Evolutionary conservation across 257 asterid species (phyloP).

Genomic region (Solanum neorickii): DNA sequence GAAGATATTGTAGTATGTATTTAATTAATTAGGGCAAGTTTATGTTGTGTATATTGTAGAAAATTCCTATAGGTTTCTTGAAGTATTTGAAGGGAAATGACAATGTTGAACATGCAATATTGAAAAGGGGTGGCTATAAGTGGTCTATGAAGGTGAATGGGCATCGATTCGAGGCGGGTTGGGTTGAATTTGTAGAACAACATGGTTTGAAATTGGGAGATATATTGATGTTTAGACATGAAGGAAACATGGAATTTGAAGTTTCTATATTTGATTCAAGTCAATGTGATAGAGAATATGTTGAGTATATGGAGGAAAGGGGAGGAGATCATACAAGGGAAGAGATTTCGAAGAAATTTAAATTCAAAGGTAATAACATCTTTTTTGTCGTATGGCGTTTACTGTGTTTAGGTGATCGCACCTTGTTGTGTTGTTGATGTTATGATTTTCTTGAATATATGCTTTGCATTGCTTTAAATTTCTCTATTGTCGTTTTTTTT

Average conservation of each 20-base stretch:
- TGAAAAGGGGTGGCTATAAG: background rate
- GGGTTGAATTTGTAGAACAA: background rate
- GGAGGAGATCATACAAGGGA: background rate
- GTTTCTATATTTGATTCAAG: background rate
- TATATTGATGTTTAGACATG: background rate
- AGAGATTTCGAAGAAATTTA: background rate
- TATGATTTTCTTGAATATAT: background rate
- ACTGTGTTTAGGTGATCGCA: background rate
- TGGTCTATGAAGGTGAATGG: background rate
- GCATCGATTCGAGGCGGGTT: background rate
- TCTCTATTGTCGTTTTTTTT: background rate
- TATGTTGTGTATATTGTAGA: background rate
- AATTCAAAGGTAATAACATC: background rate
- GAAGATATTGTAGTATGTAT: background rate
- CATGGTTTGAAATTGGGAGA: conserved; percentile 4
- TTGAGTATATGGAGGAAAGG: background rate
- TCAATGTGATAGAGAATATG: background rate
- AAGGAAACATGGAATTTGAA: conserved; percentile 9
- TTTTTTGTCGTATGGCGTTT: background rate
- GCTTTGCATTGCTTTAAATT: background rate
- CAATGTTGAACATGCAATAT: background rate
- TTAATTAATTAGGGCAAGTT: background rate
- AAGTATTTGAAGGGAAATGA: background rate
- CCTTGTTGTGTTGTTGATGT: background rate
- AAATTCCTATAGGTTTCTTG: background rate